Base-by-base conservation (phyloP, 2,329 filamentous ascomycete species). In the Hypomyces perniciosus region DNA sequence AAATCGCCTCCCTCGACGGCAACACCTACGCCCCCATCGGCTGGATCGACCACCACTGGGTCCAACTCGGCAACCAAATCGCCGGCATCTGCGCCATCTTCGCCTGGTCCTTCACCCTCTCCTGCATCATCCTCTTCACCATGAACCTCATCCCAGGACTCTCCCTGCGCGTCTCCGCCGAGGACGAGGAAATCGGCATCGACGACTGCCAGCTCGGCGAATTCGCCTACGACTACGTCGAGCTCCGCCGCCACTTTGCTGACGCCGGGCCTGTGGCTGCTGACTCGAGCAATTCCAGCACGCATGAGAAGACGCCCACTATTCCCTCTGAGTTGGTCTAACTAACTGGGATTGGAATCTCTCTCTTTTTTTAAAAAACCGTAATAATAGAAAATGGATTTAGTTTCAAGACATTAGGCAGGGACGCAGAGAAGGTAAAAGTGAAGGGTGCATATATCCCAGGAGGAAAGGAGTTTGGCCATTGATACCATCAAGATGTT, bases 191-290 rank as follows among this genome's bases (percentile, higher is more conserved):
- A 48, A 72, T 85, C 27, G 85, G 85, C 46, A 71, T 83, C 30
- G 87, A 90, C 62, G 86, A 90, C 61, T 79, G 81, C 65, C 84
- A 90, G 72, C 83, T 90, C 46, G 87, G 87, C 68, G 87, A 91
- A 71, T 90, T 90, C 62, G 86, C 86, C 29, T 90, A 90, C 73
- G 86, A 90, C 67, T 90, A 90, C 66, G 86, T 90, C 60, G 86
- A 90, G 78, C 64, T 82, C 44, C 75, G 74, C 38, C 74, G 79
- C 50, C 85, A 91, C 60, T 81, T 90, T 50, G 71, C 67, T 53
- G 75, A 69, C 51, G 54, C 60, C 27, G 57, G 57, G 57, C 58
- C 50, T 51, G 55, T n/a, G 46, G 46, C 44, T 20, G 4, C 52
- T 54, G 53, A 48, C 40, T 13, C 63, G 55, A 61, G n/a, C 54